Base-by-base conservation (phyloP, 805 yeast species). In the Wickerhamomyces pijperi region DNA sequence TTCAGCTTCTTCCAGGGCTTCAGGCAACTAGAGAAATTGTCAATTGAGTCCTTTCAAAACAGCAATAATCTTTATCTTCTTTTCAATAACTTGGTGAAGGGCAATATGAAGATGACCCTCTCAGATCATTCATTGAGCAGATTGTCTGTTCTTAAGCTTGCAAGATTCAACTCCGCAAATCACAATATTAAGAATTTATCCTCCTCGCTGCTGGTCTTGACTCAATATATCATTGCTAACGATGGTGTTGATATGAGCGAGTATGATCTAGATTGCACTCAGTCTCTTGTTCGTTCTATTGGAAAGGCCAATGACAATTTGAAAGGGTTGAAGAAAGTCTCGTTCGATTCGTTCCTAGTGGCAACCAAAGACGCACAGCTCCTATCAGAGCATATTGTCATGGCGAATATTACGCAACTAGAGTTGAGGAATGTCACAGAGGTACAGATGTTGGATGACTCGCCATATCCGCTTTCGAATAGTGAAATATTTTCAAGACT, bases 371-470 rank as follows among this genome's bases (percentile, higher is more conserved):
- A 51, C 40, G 47, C 46, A 1, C 23, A 37, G 8, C 37, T 45
- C 12, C n/a, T 51, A 31, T 15, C 32, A 2, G 14, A 39, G 1
- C 28, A 47, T 3, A 38, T 44, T 7, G 23, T 39, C 19, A 16
- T 51, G n/a, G 36, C 35, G 3, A 28, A 38, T 4, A 16, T 70
- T 17, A 46, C 36, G 3, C 46, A 48, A 14, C 46, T 70, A 5
- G 57, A 55, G 35, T 46, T 70, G 23, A 49, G 45, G 20, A 59
- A 63, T 18, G 49, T 67, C 15, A 54, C 64, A 1, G 74, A 69
- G 41, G 51, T 58, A 17, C 64, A 54, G 31, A 38, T 45, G 8
- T 39, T 46, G 15, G 42, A 38, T 8, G 47, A 43, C 19, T 40
- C 54, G 14, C 34, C 35, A 19, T 14, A 37, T 8, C 39, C 46